Conservation (phyloP, 2,329 filamentous ascomycete genomes). For the Biscogniauxia sp. region DNA sequence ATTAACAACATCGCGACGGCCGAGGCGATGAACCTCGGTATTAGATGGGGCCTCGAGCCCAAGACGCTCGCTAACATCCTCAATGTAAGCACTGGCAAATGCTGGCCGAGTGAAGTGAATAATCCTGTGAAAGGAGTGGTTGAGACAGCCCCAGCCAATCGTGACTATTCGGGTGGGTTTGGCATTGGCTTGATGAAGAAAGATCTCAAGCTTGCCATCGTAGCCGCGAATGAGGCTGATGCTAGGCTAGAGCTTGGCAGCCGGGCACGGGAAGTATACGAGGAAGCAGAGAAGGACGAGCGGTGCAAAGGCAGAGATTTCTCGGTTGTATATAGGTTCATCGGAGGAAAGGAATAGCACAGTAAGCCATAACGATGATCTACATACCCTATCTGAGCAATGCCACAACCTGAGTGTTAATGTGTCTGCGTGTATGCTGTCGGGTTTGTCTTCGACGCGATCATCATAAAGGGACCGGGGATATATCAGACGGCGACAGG, state of each 20-base stretch:
- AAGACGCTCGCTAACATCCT: slow-evolving; percentile 77
- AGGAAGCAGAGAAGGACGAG: slow-evolving; percentile 59
- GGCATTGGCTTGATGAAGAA: slow-evolving; percentile 78
- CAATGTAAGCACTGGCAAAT: slow-evolving; percentile 89
- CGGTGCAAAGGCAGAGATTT: slow-evolving; percentile 70
- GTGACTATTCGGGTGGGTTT: slow-evolving; percentile 77
- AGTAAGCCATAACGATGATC: not conserved
- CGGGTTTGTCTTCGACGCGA: not conserved
- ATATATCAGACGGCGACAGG: not conserved
- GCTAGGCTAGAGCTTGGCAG: slow-evolving; percentile 65
- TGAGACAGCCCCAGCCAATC: slow-evolving; percentile 68
- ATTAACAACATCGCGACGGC: slow-evolving; percentile 81
- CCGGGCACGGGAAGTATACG: slow-evolving; percentile 65
- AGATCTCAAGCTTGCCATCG: slow-evolving; percentile 69
- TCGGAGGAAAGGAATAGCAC: slow-evolving; percentile 52
- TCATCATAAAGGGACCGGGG: not conserved
- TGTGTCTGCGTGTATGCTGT: not conserved
- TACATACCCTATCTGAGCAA: not conserved
- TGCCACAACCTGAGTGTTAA: not conserved
- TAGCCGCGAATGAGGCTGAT: slow-evolving; percentile 66
- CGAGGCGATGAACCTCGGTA: slow-evolving; percentile 65
- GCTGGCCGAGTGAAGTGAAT: slow-evolving; percentile 95
- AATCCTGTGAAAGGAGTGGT: slow-evolving; percentile 89
- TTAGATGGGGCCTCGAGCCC: slow-evolving; percentile 58
- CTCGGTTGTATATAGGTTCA: slow-evolving; percentile 74